Base-by-base conservation (phyloP, 352 stramenopile genomes). In the Elongisporangium prolatum region DNA sequence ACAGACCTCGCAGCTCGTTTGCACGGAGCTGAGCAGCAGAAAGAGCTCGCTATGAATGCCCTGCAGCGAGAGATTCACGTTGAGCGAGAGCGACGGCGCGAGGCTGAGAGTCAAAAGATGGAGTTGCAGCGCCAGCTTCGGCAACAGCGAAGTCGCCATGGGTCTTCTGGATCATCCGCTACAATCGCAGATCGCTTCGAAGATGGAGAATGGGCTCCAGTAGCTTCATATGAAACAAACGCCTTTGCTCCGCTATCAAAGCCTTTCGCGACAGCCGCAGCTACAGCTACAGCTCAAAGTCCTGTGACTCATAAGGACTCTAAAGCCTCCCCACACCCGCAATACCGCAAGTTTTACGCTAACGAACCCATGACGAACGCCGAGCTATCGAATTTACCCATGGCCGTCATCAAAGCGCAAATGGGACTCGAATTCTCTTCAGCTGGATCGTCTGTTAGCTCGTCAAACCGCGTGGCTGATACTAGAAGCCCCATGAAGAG, bases 381-480 rank as follows among this genome's bases (percentile, higher is more conserved):
- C 0, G 79, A 89, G 55, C 65, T 91, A 13, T 80, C 82, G 7
- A 89, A 67, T 56, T 66, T 91, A 8, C 78, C 82, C 7, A 83
- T 91, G 61, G 77, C 79, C 6, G 57, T 88, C 11, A 88, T 91
- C 62, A 87, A 86, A 21, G 82, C 82, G 13, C 82, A 91, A 37
- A 78, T 91, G 14, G 82, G 77, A 16, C 71, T 89, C 18, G 79
- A 91, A 21, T 68, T 89, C 34, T 64, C 56, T 14, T 18, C 48
- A 6, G 48, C 48, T 21, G 17, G 34, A 3, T 50, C 44, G 0
- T 21, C 40, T n/a, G n/a, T n/a, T n/a, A 17, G 16, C 54, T 40
- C 21, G 2, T 54, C 24, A 56, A 38, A 48, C 24, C 24, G 24
- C 24, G 7, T 34, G 24, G 24, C 24, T 7, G 24, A 34, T 34